Evolutionary conservation across 78 protist species (phyloP).

Genomic region (Mastigamoeba balamuthi): DNA sequence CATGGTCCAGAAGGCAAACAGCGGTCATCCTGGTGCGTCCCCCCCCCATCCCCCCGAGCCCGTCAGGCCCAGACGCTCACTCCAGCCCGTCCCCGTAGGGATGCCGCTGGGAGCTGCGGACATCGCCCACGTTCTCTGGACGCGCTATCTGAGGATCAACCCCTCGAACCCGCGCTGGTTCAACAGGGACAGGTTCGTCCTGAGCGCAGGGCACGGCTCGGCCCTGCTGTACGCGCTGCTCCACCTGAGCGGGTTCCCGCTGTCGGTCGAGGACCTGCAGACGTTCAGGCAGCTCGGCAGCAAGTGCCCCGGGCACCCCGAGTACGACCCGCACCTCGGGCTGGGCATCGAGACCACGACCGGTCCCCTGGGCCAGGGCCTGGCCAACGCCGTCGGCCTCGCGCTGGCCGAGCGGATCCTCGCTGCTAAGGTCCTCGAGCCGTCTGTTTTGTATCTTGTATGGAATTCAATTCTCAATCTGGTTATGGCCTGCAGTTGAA

Average conservation of each 20-base stretch:
- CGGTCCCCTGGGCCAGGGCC: slow-evolving; percentile 99
- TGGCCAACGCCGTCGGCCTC: slow-evolving; percentile 93
- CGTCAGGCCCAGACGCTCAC: too few relatives aligned
- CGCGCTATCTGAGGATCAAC: background rate
- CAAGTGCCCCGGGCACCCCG: slow-evolving; percentile 99
- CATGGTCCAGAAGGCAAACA: background rate
- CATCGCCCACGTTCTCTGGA: background rate
- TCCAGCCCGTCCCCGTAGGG: too few relatives aligned
- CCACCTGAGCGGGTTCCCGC: slow-evolving; percentile 74
- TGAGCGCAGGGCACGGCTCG: slow-evolving; percentile 93
- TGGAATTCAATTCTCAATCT: too few relatives aligned
- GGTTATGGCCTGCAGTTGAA: too few relatives aligned
- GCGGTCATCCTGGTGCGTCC: background rate
- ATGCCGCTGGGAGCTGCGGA: background rate
- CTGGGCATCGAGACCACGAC: slow-evolving; percentile 98
- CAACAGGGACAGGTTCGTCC: slow-evolving; percentile 92
- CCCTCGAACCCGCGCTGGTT: slow-evolving; percentile 14
- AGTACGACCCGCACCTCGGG: slow-evolving; percentile 46
- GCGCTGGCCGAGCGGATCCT: slow-evolving; percentile 81
- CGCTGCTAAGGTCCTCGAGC: too few relatives aligned
- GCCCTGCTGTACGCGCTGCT: slow-evolving; percentile 93
- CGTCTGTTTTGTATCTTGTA: too few relatives aligned
- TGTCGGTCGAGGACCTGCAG: slow-evolving; percentile 85
- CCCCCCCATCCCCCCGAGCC: too few relatives aligned
- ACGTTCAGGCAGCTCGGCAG: slow-evolving; percentile 76